Percentiles rank a stretch among this genome's conserved stretches.
These are phyloP conservation scores for Glonium stellatum DNA, from an alignment of 495 filamentous ascomycete genomes.

Conservation along the genomic window DNA sequence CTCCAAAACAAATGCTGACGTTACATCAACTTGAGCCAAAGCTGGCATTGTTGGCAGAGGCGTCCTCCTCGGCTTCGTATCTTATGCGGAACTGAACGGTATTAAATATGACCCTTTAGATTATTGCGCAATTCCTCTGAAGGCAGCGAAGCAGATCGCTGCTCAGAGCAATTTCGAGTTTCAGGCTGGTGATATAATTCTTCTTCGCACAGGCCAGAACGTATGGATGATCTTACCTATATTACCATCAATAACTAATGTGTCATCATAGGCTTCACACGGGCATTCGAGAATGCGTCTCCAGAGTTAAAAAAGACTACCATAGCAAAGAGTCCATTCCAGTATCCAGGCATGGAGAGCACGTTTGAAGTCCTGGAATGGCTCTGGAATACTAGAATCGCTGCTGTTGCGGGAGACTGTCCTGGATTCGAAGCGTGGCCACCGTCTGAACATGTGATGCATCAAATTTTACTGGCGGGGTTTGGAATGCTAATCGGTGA, in stretches of 20 bases:
- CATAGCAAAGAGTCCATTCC: slow-evolving; percentile 10
- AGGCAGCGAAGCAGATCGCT: slow-evolving; percentile 37
- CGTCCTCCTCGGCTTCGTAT: slow-evolving; percentile 41
- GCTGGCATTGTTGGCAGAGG: slow-evolving; percentile 41
- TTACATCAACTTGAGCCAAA: slow-evolving; percentile 30
- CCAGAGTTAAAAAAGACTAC: no score
- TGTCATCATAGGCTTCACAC: slow-evolving; percentile 16
- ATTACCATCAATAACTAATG: no score
- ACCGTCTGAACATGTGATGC: slow-evolving; percentile 31
- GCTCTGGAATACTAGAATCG: slow-evolving; percentile 10
- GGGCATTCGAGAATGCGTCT: slow-evolving; percentile 9
- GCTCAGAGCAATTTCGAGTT: slow-evolving; percentile 42
- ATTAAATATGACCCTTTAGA: neutral
- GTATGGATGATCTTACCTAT: no score
- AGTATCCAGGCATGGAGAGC: slow-evolving; percentile 8
- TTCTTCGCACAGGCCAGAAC: slow-evolving; percentile 46
- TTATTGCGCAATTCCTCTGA: neutral
- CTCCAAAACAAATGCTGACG: neutral
- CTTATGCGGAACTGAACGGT: slow-evolving; percentile 17
- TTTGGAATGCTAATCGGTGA: slow-evolving; percentile 55
- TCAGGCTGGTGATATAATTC: slow-evolving; percentile 48
- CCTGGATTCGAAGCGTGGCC: slow-evolving; percentile 7
- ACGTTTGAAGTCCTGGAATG: slow-evolving; percentile 5
- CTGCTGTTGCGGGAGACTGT: slow-evolving; percentile 12
- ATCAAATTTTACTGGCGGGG: slow-evolving; percentile 46